These are phyloP conservation scores for Gossypium schwendimanii DNA, from an alignment of 441 rosid species.

Conservation along the genomic window DNA sequence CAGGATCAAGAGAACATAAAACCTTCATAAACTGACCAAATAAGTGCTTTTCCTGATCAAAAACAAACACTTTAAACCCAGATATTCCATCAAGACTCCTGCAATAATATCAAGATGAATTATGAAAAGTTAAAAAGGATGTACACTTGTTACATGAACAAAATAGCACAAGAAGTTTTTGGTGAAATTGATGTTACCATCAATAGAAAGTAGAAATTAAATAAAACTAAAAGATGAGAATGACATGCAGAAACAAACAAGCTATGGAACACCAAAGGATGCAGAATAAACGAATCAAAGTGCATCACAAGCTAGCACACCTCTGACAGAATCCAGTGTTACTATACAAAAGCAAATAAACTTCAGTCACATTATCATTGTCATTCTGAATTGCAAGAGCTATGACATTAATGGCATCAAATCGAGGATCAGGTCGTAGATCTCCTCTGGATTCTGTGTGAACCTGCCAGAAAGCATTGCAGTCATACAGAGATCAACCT, in stretches of 20 bases:
- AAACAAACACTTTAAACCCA: constrained; percentile 48
- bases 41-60: constrained; percentile 64
- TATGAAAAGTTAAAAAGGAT: constrained; percentile 3
- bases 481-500: constrained; percentile 9
- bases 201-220: neutral
- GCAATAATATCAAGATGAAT: constrained; percentile 21
- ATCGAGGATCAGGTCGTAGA: constrained; percentile 79
- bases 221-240: constrained; percentile 8
- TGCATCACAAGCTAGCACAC: constrained; percentile 26
- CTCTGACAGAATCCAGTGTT: constrained; percentile 38
- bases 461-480: constrained; percentile 44
- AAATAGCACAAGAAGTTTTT: neutral
- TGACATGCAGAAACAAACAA: neutral
- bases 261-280: neutral
- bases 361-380: constrained; percentile 35
- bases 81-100: constrained; percentile 76
- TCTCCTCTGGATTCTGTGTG: constrained; percentile 87
- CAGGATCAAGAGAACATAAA: constrained; percentile 66
- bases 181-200: neutral
- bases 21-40: constrained; percentile 48
- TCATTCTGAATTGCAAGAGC: constrained; percentile 74
- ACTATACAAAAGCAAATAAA: constrained; percentile 51
- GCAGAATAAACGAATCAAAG: neutral
- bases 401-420: constrained; percentile 67
- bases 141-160: neutral